Conservation (phyloP, 2,329 filamentous ascomycete species). For the Aspergillus sp. region DNA sequence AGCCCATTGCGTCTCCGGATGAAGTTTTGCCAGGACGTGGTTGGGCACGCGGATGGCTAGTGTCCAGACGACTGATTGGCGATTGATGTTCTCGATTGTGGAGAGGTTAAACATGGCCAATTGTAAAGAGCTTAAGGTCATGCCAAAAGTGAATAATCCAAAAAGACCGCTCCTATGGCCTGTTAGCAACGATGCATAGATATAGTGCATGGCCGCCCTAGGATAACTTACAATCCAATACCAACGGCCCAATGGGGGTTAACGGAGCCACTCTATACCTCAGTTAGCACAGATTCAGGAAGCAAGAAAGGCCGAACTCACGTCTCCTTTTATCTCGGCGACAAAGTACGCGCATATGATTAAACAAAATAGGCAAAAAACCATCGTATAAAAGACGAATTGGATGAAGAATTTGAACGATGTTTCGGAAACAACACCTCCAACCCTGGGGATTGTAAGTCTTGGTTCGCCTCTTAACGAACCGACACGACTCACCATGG, state of each 20-base stretch:
- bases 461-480: background rate
- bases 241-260: conserved; percentile 66
- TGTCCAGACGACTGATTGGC: conserved; percentile 62
- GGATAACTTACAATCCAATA: conserved; percentile 57
- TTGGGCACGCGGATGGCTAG: conserved; percentile 72
- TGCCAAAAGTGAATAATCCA: conserved; percentile 73
- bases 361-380: conserved; percentile 66
- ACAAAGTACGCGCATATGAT: conserved; percentile 65
- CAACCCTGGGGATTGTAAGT: conserved; percentile 62
- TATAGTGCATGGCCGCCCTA: background rate
- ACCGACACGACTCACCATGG: conserved; percentile 59
- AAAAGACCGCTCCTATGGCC: conserved; percentile 62
- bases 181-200: conserved; percentile 8
- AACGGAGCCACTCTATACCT: conserved; percentile 30
- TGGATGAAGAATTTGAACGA: conserved; percentile 91
- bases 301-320: conserved; percentile 21
- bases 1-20: conserved; percentile 36
- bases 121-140: conserved; percentile 71
- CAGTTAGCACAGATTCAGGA: conserved; percentile 11
- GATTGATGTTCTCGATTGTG: conserved; percentile 75
- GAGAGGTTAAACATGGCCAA: conserved; percentile 74
- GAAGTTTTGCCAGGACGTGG: conserved; percentile 34
- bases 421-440: conserved; percentile 83
- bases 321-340: conserved; percentile 52
- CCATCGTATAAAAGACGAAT: conserved; percentile 71